Percentiles rank a stretch among this genome's conserved stretches.
Evolutionary conservation across 2,329 filamentous ascomycete species (phyloP).

Genomic region (Cryphonectria carpinicola): DNA sequence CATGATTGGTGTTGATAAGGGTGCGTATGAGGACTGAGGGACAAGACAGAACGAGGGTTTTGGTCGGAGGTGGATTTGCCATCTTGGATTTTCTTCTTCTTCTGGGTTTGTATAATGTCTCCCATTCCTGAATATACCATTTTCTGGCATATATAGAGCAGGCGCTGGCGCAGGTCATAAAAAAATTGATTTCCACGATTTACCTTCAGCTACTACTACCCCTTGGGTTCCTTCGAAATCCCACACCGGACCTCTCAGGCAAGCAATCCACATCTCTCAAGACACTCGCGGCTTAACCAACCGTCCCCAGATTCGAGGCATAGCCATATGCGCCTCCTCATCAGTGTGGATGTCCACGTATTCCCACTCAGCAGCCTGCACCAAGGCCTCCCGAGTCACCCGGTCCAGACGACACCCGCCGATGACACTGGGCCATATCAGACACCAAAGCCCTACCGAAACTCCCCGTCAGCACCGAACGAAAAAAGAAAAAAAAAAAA

Average conservation of each 20-base stretch:
- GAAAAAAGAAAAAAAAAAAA: background rate
- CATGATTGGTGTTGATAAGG: slow-evolving; percentile 52
- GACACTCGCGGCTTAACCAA: slow-evolving; percentile 34
- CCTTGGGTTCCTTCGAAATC: background rate
- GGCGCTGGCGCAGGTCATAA: slow-evolving; percentile 19
- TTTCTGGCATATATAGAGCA: slow-evolving; percentile 26
- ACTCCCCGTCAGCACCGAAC: background rate
- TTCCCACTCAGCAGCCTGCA: slow-evolving; percentile 40
- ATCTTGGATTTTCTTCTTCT: background rate
- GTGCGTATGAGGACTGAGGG: slow-evolving; percentile 37
- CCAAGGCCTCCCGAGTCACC: slow-evolving; percentile 35
- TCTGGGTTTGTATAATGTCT: background rate
- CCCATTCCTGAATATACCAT: slow-evolving; percentile 17
- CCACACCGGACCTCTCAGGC: background rate
- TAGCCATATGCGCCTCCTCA: slow-evolving; percentile 34
- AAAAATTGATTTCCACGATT: slow-evolving; percentile 21
- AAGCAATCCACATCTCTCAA: background rate
- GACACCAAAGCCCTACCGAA: slow-evolving; percentile 35
- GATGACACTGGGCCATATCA: slow-evolving; percentile 38
- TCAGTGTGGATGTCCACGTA: slow-evolving; percentile 36
- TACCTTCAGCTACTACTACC: background rate
- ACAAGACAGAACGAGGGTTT: background rate
- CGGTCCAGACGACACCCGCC: slow-evolving; percentile 39
- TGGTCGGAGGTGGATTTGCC: background rate
- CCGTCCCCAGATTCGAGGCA: slow-evolving; percentile 40